Percentiles rank a stretch among this genome's conserved stretches.
Evolutionary conservation across 2,329 filamentous ascomycete species (phyloP).

Genomic region (Fusarium verticillioides): DNA sequence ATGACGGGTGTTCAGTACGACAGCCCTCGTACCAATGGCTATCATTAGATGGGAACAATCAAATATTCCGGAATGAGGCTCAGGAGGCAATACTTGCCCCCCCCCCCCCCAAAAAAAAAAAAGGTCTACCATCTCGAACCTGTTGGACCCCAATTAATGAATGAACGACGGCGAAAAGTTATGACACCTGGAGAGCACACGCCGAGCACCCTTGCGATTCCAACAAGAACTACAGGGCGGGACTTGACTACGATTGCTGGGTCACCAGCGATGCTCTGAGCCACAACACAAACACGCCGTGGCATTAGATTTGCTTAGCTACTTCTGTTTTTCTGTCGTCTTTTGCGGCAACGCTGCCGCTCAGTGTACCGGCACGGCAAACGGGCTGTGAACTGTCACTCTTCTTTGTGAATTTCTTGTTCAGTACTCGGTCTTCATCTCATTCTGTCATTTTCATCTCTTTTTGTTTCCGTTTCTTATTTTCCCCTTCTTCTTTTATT

Average conservation of each 20-base stretch:
- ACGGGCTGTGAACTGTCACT: slow-evolving; percentile 16
- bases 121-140: slow-evolving; percentile 20
- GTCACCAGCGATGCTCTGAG: slow-evolving; percentile 13
- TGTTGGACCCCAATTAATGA: slow-evolving; percentile 36
- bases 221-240: slow-evolving; percentile 17
- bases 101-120: not conserved
- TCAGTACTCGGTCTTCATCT: slow-evolving; percentile 18
- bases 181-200: slow-evolving; percentile 35
- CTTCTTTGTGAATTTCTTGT: slow-evolving; percentile 20
- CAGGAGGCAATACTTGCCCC: not conserved
- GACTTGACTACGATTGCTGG: slow-evolving; percentile 17
- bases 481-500: not conserved
- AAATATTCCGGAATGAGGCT: slow-evolving; percentile 25
- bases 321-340: slow-evolving; percentile 20
- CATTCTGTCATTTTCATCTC: not conserved
- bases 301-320: slow-evolving; percentile 32
- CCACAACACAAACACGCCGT: slow-evolving; percentile 26
- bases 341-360: slow-evolving; percentile 10
- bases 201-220: slow-evolving; percentile 14
- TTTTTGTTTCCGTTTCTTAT: not conserved
- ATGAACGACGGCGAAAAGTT: slow-evolving; percentile 45
- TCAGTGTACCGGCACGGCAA: slow-evolving; percentile 34
- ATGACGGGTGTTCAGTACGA: slow-evolving; percentile 76
- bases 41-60: slow-evolving; percentile 56
- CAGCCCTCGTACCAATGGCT: slow-evolving; percentile 59